Evolutionary conservation across 495 filamentous ascomycete species (phyloP).

Genomic region (Hypoxylon intermedium): DNA sequence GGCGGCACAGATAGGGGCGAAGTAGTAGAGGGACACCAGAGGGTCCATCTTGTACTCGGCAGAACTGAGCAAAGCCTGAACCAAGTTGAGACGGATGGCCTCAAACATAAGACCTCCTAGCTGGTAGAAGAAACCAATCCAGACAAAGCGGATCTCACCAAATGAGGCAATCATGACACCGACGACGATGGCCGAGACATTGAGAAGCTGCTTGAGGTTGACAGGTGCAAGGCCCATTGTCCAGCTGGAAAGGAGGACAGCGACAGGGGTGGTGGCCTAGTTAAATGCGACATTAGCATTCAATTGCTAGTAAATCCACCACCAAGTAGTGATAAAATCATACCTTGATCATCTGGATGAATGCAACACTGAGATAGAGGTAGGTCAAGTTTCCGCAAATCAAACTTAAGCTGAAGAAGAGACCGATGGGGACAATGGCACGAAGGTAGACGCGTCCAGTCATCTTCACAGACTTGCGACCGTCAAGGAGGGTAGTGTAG

Average conservation of each 20-base stretch:
- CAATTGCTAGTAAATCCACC: neutral
- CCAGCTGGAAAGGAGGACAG: constrained; percentile 86
- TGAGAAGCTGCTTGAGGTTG: constrained; percentile 79
- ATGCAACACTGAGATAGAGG: constrained; percentile 88
- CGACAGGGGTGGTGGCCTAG: constrained; percentile 88
- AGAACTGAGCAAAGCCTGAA: constrained; percentile 85
- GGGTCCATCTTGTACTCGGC: constrained; percentile 98
- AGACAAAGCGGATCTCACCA: constrained; percentile 90
- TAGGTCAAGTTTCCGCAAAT: constrained; percentile 95
- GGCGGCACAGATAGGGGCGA: constrained; percentile 86
- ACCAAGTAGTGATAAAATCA: neutral
- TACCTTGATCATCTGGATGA: constrained; percentile 97
- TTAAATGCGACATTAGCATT: constrained; percentile 37
- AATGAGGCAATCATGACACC: constrained; percentile 90
- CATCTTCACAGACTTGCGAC: constrained; percentile 91
- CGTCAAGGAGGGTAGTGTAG: constrained; percentile 83
- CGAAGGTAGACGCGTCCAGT: constrained; percentile 87
- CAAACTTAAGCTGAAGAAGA: constrained; percentile 92
- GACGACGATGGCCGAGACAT: constrained; percentile 86
- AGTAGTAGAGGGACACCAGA: constrained; percentile 95
- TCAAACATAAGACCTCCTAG: constrained; percentile 84
- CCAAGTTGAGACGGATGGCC: constrained; percentile 89
- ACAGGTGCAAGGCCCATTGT: constrained; percentile 76
- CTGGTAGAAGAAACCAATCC: constrained; percentile 88
- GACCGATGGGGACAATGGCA: constrained; percentile 89